These are phyloP conservation scores for Canariomyces notabilis DNA, from an alignment of 2,329 filamentous ascomycete genomes.

Conservation along the genomic window DNA sequence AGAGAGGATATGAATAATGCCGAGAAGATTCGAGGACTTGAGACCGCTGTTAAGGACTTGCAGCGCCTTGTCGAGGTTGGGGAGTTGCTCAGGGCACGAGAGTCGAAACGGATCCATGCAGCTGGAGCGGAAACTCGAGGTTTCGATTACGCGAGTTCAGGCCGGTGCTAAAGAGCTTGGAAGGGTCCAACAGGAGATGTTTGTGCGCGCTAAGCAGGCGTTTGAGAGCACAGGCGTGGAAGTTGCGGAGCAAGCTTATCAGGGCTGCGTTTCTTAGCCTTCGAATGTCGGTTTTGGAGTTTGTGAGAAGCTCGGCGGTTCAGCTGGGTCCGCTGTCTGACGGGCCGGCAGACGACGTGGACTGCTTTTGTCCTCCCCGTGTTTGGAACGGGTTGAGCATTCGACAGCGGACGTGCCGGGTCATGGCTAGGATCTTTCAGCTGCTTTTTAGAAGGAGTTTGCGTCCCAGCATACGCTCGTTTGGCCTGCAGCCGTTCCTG, in stretches of 20 bases:
- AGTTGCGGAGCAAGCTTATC: neutral
- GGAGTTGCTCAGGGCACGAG: neutral
- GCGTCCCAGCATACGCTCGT: slow-evolving; percentile 9
- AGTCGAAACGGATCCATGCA: neutral
- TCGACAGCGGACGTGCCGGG: slow-evolving; percentile 6
- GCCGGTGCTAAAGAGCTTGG: no score
- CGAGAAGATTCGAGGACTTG: neutral
- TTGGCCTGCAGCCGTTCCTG: slow-evolving; percentile 12
- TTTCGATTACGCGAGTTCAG: neutral
- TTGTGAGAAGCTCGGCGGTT: slow-evolving; percentile 2
- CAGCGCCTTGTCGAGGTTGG: neutral
- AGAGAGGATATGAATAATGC: neutral
- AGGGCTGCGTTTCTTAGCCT: neutral
- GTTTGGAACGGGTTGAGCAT: slow-evolving; percentile 6
- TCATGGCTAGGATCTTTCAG: slow-evolving; percentile 16
- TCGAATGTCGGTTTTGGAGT: slow-evolving; percentile 1
- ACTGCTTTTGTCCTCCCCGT: neutral
- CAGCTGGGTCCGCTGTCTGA: neutral
- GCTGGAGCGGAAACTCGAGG: neutral
- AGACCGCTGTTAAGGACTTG: no score
- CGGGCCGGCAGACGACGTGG: neutral
- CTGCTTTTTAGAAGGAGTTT: slow-evolving; percentile 15
- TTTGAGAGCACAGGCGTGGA: neutral
- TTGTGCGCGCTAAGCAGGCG: neutral
- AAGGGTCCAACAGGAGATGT: neutral